Evolutionary conservation across 2,329 filamentous ascomycete species (phyloP).

Genomic region (Alternaria postmessia): DNA sequence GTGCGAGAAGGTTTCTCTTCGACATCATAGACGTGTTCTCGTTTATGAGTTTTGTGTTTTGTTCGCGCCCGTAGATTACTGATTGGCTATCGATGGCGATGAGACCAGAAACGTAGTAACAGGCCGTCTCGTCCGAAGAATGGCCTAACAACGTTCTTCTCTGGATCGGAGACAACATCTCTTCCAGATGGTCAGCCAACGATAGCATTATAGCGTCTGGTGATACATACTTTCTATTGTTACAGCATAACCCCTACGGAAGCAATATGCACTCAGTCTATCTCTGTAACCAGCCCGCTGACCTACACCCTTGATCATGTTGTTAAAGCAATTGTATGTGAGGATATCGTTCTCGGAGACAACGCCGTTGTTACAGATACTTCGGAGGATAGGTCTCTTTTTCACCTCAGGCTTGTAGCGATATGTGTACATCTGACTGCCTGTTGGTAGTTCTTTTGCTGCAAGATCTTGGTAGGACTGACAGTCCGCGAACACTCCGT

Average conservation of each 20-base stretch:
- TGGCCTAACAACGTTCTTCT: conserved; percentile 2
- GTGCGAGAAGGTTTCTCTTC: conserved; percentile 8
- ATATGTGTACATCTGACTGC: conserved; percentile 1
- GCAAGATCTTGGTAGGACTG: background rate
- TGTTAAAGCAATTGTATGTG: conserved; percentile 13
- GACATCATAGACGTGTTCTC: conserved; percentile 10
- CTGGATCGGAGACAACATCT: background rate
- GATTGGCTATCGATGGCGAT: conserved; percentile 5
- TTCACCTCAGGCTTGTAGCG: conserved; percentile 4
- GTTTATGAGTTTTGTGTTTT: conserved; percentile 1
- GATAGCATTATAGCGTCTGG: background rate
- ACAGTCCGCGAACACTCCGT: conserved; percentile 7
- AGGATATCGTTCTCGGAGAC: conserved; percentile 2
- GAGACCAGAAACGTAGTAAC: conserved; percentile 5
- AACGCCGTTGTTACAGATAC: background rate
- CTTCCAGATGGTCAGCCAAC: background rate
- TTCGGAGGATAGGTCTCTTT: background rate
- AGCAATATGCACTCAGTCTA: conserved; percentile 16
- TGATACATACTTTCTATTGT: conserved; percentile 7
- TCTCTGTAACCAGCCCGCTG: conserved; percentile 11
- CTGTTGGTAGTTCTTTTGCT: conserved; percentile 3
- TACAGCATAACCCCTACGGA: conserved; percentile 8
- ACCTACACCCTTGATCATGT: conserved; percentile 8
- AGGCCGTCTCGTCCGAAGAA: background rate
- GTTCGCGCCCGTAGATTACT: background rate